Conservation (phyloP, 441 rosid species). For the Syzygium syzygioides region DNA sequence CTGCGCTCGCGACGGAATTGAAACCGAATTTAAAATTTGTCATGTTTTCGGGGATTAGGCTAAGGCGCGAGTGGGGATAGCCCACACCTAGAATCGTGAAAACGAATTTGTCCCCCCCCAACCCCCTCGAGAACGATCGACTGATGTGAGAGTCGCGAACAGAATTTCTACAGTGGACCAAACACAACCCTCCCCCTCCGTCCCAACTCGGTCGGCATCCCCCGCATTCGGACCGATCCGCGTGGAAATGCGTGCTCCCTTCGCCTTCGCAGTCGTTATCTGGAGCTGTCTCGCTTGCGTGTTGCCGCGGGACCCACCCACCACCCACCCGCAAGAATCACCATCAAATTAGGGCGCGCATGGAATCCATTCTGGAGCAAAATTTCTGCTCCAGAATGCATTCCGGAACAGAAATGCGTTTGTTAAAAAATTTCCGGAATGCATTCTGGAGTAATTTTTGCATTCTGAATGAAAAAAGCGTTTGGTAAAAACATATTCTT, state of each 20-base stretch:
- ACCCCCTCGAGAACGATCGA: not conserved
- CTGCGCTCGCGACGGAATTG: too few relatives aligned
- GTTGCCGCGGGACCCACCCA: not conserved
- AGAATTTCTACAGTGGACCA: not conserved
- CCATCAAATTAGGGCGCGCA: not conserved
- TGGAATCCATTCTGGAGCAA: too few relatives aligned
- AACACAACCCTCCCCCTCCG: not conserved
- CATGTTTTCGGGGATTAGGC: not conserved
- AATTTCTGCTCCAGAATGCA: too few relatives aligned
- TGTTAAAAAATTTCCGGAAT: too few relatives aligned
- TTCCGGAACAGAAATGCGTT: too few relatives aligned
- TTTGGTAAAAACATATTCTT: too few relatives aligned
- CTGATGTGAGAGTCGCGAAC: not conserved
- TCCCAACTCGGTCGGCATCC: too few relatives aligned
- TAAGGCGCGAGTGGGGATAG: not conserved
- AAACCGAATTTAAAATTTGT: too few relatives aligned
- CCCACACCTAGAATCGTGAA: not conserved
- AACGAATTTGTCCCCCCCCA: not conserved
- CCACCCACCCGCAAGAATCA: not conserved
- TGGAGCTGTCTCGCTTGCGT: not conserved
- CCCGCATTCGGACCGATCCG: not conserved
- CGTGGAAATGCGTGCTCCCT: not conserved
- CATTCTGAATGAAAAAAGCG: too few relatives aligned
- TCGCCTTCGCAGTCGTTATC: not conserved
- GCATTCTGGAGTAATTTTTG: too few relatives aligned